Percentiles rank a stretch among this genome's conserved stretches.
These are phyloP conservation scores for Naganishia liquefaciens DNA, from an alignment of 1,284 basidiomycete species.

Conservation along the genomic window DNA sequence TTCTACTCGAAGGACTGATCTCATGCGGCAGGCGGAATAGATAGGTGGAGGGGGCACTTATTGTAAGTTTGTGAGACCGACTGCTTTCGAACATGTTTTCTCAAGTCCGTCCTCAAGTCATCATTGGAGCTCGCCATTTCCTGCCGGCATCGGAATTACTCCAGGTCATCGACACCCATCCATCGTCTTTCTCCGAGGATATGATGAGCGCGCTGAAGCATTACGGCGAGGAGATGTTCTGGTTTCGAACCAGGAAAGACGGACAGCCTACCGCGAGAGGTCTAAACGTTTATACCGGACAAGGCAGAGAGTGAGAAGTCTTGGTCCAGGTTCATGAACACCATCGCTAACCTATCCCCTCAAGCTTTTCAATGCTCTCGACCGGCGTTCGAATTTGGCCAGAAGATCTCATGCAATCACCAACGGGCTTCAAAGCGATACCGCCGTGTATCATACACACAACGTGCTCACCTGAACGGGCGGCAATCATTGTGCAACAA, in stretches of 20 bases:
- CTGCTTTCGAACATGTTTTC: background rate
- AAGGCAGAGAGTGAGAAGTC: constrained; percentile 41
- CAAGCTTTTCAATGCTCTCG: constrained; percentile 28
- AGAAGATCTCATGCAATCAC: constrained; percentile 14
- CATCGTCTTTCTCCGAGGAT: constrained; percentile 36
- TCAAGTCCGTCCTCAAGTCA: constrained; percentile 36
- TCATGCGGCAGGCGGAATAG: constrained; percentile 33
- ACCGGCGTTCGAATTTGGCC: constrained; percentile 29
- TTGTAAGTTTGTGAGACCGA: constrained; percentile 36
- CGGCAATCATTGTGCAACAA: constrained; percentile 22
- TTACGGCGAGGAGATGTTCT: constrained; percentile 49
- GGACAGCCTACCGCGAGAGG: constrained; percentile 43
- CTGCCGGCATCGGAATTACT: constrained; percentile 41
- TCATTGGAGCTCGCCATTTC: constrained; percentile 49
- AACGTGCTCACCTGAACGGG: constrained; percentile 17
- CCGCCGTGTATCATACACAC: constrained; percentile 26
- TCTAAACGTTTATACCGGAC: constrained; percentile 45
- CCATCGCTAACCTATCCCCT: background rate
- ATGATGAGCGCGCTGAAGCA: constrained; percentile 38
- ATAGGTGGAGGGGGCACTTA: constrained; percentile 52
- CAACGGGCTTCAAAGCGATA: constrained; percentile 10
- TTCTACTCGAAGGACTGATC: background rate
- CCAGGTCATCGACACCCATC: constrained; percentile 48
- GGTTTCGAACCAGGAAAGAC: constrained; percentile 40
- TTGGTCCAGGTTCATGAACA: background rate